Evolutionary conservation across 257 asterid genomes (phyloP).

Genomic region (Nyctanthes arbortristis): DNA sequence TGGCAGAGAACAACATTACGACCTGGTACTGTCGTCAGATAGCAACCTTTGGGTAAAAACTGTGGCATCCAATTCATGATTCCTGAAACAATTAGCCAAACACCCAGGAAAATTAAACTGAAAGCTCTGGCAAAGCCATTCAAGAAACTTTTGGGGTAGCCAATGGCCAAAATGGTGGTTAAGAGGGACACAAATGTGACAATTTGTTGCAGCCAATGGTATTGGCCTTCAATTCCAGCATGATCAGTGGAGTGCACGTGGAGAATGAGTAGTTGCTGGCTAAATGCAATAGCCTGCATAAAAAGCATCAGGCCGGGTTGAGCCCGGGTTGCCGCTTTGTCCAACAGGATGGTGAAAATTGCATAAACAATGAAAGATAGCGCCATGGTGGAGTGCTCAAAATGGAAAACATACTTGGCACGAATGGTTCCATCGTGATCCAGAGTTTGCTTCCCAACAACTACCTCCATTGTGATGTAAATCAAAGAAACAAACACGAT

Average conservation of each 20-base stretch:
- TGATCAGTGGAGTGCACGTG: slow-evolving; percentile 86
- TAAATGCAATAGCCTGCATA: slow-evolving; percentile 64
- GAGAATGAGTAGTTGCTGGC: slow-evolving; percentile 68
- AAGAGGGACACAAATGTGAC: slow-evolving; percentile 32
- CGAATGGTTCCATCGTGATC: slow-evolving; percentile 56
- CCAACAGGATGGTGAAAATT: slow-evolving; percentile 47
- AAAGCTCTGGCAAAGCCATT: slow-evolving; percentile 51
- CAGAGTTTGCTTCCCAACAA: slow-evolving; percentile 36
- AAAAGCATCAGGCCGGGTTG: slow-evolving; percentile 47
- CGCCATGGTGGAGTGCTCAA: slow-evolving; percentile 81
- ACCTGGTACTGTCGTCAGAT: slow-evolving; percentile 38
- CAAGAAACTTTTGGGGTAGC: slow-evolving; percentile 55
- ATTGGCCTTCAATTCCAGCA: slow-evolving; percentile 81
- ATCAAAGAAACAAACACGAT: slow-evolving; percentile 42
- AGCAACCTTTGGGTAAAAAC: slow-evolving; percentile 53
- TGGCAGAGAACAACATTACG: slow-evolving; percentile 56
- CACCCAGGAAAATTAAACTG: slow-evolving; percentile 63
- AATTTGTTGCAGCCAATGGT: slow-evolving; percentile 54
- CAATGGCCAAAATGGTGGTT: slow-evolving; percentile 50
- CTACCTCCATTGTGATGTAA: slow-evolving; percentile 56
- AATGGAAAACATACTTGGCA: slow-evolving; percentile 52
- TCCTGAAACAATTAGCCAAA: slow-evolving; percentile 76
- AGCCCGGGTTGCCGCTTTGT: slow-evolving; percentile 39
- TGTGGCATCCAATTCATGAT: slow-evolving; percentile 75
- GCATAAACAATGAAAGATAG: slow-evolving; percentile 63